Percentiles rank a stretch among this genome's conserved stretches.
These are phyloP conservation scores for Lycium barbarum DNA, from an alignment of 257 asterid species.

Conservation along the genomic window DNA sequence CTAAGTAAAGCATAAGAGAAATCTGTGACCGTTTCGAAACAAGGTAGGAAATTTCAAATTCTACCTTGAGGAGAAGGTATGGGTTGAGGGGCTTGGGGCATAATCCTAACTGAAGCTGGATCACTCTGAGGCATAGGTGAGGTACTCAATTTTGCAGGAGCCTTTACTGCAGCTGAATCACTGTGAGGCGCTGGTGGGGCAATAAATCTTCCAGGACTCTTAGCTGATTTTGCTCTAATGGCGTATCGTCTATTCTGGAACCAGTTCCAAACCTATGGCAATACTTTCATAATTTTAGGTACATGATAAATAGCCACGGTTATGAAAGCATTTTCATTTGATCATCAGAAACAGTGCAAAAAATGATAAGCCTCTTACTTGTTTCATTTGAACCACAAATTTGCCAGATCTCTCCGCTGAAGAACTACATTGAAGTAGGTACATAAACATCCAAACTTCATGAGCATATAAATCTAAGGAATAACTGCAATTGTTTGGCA, in stretches of 20 bases:
- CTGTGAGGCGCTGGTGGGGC: conserved; percentile 49
- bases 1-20: conserved; percentile 28
- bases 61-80: conserved; percentile 38
- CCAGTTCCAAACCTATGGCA: conserved; percentile 77
- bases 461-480: background rate
- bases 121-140: conserved; percentile 55
- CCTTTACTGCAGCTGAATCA: conserved; percentile 52
- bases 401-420: conserved; percentile 84
- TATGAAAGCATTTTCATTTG: background rate
- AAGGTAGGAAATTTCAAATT: background rate
- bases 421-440: conserved; percentile 52
- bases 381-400: conserved; percentile 76
- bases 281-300: conserved; percentile 20
- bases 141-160: conserved; percentile 36
- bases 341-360: conserved; percentile 7
- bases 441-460: conserved; percentile 30
- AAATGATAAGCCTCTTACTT: conserved; percentile 51
- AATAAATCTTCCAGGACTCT: conserved; percentile 57
- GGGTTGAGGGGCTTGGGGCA: conserved; percentile 62
- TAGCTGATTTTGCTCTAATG: conserved; percentile 70
- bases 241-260: conserved; percentile 89
- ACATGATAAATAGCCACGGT: background rate
- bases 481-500: background rate
- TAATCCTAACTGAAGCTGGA: conserved; percentile 52
- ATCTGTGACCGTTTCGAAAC: background rate